Evolutionary conservation across 805 yeast genomes (phyloP), one percentile per base, ranked within the genome.

Genomic region (Wickerhamomyces bovis): DNA sequence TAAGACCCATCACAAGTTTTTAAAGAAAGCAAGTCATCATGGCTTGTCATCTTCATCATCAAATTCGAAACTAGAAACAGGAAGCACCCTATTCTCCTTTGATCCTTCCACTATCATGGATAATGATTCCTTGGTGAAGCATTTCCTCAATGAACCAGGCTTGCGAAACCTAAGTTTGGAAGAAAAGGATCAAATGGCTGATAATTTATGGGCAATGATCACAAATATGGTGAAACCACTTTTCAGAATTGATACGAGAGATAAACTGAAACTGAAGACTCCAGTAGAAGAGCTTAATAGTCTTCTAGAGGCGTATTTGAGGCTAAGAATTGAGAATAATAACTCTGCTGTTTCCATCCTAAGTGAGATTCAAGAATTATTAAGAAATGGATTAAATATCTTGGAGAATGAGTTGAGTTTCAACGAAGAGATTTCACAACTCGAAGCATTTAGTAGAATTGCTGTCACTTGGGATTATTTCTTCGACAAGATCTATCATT

Each of bases 281-380:
- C 80, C 84, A 0, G 71, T 80, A 3, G 86, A 81, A 51, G 83
- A 80, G 54, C 62, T 76, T 20, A 80, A 78, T 54, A 71, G 69
- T 40, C 61, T 78, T 44, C 73, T 79, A 6, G 52, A 63, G 20
- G 59, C 67, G 48, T 75, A 68, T 53, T 48, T 74, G 26, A 65
- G 64, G 22, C 59, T 72, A 6, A 63, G 72, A 33, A 54, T 69
- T 2, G 65, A 67, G 25, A 65, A 65, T 21, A 66, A 67, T 9
- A 66, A 68, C 5, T 56, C 68, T 0, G 64, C 71, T 0, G 51
- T 61, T 4, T 65, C 68, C 4, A 54, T 78, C n/a, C 44, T 72
- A 15, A 66, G 66, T 22, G 80, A 77, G 41, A 55, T 79, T 2
- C 63, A 67, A 39, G 78, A 75, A 20, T 65, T 78, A 30, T 54